phyloP scores from a whole-genome alignment of 2,329 filamentous ascomycete genomes.

The Cladophialophora bantiana region DNA sequence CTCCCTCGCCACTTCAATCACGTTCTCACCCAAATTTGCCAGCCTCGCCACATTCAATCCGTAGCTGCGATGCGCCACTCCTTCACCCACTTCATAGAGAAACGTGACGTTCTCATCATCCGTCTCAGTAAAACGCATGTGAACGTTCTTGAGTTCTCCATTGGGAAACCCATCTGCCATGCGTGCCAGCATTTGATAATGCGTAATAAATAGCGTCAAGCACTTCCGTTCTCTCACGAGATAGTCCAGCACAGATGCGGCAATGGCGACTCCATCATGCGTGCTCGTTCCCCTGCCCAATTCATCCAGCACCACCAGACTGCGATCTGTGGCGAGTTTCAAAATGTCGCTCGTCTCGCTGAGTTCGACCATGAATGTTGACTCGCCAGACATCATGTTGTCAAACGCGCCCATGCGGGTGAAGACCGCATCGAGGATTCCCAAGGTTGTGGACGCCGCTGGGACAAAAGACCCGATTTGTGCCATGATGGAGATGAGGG shows the following conservation, averaged over 20 bases:
- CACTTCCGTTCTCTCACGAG: conserved; percentile 76
- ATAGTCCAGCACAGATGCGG: conserved; percentile 86
- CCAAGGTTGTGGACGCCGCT: conserved; percentile 74
- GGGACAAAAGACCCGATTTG: conserved; percentile 96
- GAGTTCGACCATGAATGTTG: conserved; percentile 97
- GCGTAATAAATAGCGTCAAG: conserved; percentile 93
- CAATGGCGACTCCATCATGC: conserved; percentile 95
- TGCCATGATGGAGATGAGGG: conserved; percentile 89
- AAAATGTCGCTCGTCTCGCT: conserved; percentile 91
- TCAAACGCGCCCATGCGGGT: conserved; percentile 96
- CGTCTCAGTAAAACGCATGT: conserved; percentile 83
- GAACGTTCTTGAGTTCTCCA: conserved; percentile 79
- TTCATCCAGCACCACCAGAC: conserved; percentile 91
- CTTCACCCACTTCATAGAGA: conserved; percentile 88
- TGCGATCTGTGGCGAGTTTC: conserved; percentile 82
- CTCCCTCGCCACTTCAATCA: conserved; percentile 78
- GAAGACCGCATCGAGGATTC: conserved; percentile 88
- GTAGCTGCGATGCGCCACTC: conserved; percentile 91
- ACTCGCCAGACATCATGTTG: conserved; percentile 93
- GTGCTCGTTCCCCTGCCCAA: conserved; percentile 92
- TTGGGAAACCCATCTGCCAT: conserved; percentile 72
- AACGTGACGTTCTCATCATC: conserved; percentile 85
- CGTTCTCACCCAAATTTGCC: conserved; percentile 76
- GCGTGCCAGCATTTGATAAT: conserved; percentile 87
- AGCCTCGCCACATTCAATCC: conserved; percentile 90